Evolutionary conservation across 331 rosid genomes (phyloP).

Genomic region (Saraca asoca): DNA sequence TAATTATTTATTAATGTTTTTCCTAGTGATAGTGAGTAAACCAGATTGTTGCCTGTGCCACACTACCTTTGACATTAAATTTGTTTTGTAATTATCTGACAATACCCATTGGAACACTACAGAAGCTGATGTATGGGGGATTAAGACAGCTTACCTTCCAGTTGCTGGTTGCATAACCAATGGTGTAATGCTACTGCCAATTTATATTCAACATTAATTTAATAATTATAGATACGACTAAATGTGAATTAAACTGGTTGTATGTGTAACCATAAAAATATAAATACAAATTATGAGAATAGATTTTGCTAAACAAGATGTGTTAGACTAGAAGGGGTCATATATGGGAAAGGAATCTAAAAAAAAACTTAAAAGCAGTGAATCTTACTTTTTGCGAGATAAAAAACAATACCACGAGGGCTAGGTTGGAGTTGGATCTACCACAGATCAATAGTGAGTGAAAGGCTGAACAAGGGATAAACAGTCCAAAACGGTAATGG

Average conservation of each 20-base stretch:
- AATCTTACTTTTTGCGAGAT: neutral
- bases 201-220: too few species aligned
- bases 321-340: too few species aligned
- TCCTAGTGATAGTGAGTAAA: too few species aligned
- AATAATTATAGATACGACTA: too few species aligned
- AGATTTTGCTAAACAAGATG: too few species aligned
- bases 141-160: conserved; percentile 31
- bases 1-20: too few species aligned
- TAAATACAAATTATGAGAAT: too few species aligned
- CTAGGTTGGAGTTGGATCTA: conserved; percentile 15
- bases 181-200: neutral
- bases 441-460: conserved; percentile 12
- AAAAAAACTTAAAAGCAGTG: neutral
- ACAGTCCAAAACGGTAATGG: conserved; percentile 6
- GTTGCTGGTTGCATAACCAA: conserved; percentile 1
- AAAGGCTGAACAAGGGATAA: neutral
- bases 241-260: too few species aligned
- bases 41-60: conserved; percentile 27
- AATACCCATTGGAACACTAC: neutral
- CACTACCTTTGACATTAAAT: conserved; percentile 6
- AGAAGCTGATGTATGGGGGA: conserved; percentile 27
- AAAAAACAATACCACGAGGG: conserved; percentile 5
- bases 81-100: conserved; percentile 28
- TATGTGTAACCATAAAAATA: too few species aligned
- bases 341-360: neutral